A percentile compares a stretch with the other conserved stretches of the same genome.
phyloP scores from a whole-genome alignment of 2,329 filamentous ascomycete genomes.

The Dothiorella sarmentorum region DNA sequence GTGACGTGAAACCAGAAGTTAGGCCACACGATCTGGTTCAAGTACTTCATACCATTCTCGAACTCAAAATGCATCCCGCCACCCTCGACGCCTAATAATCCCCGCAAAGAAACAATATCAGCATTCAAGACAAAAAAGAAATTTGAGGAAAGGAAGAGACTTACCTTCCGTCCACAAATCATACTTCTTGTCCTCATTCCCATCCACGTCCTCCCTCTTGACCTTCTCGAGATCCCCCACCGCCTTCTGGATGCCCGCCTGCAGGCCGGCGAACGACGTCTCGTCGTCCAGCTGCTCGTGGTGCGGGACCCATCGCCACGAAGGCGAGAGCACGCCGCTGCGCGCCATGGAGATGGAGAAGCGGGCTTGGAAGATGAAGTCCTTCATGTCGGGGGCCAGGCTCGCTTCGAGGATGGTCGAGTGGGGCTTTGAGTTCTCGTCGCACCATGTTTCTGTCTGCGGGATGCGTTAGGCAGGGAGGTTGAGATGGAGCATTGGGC shows the following conservation, averaged over 20 bases:
- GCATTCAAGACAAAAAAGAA: neutral
- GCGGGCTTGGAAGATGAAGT: conserved; percentile 48
- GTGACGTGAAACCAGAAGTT: conserved; percentile 64
- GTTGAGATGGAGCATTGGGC: no score
- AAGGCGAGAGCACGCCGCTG: neutral
- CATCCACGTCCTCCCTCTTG: neutral
- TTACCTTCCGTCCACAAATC: conserved; percentile 48
- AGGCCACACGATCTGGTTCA: conserved; percentile 50
- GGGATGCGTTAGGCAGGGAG: no score
- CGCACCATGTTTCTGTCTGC: conserved; percentile 31
- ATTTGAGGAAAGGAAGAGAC: no score
- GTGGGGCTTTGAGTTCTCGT: conserved; percentile 37
- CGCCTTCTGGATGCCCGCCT: neutral
- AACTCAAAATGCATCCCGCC: conserved; percentile 39
- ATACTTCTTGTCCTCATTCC: neutral
- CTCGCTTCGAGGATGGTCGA: conserved; percentile 38
- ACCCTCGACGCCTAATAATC: conserved; percentile 34
- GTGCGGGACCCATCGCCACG: neutral
- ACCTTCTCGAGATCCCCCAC: neutral
- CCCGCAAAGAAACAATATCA: no score
- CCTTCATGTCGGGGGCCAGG: conserved; percentile 50
- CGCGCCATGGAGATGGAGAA: neutral
- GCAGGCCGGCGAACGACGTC: neutral
- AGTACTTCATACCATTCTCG: conserved; percentile 34
- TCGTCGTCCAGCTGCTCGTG: neutral